phyloP scores from a whole-genome alignment of 1,139 yeast species.

The Lizanozyma gosingica region DNA sequence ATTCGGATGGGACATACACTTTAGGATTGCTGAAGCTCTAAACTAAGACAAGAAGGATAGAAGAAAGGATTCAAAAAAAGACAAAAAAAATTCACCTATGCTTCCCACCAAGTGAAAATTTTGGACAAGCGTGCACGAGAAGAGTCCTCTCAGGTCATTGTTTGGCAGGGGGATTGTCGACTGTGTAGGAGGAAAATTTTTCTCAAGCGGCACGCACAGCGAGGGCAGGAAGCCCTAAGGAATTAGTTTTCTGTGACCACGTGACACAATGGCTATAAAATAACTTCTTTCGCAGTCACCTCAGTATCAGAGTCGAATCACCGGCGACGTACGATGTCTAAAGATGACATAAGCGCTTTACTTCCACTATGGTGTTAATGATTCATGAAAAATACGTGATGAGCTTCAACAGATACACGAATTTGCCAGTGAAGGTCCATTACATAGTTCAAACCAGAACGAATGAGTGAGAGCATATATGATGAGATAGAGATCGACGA shows the following conservation, averaged over 20 bases:
- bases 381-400: no score
- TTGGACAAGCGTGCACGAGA: background rate
- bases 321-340: no score
- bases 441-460: background rate
- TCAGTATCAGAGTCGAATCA: no score
- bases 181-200: background rate
- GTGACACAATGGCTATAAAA: no score
- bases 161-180: no score
- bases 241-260: background rate
- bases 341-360: no score
- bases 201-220: background rate
- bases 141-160: background rate
- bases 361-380: no score
- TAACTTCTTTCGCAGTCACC: no score
- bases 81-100: constrained; percentile 1
- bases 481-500: constrained; percentile 97
- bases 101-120: background rate
- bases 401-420: no score
- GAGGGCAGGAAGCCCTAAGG: background rate
- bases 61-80: background rate
- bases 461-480: constrained; percentile 46
- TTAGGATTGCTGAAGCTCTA: background rate
- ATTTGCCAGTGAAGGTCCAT: no score
- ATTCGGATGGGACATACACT: background rate
- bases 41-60: background rate